Base-by-base conservation (phyloP, 441 rosid genomes). In the Aquilaria agallochum region DNA sequence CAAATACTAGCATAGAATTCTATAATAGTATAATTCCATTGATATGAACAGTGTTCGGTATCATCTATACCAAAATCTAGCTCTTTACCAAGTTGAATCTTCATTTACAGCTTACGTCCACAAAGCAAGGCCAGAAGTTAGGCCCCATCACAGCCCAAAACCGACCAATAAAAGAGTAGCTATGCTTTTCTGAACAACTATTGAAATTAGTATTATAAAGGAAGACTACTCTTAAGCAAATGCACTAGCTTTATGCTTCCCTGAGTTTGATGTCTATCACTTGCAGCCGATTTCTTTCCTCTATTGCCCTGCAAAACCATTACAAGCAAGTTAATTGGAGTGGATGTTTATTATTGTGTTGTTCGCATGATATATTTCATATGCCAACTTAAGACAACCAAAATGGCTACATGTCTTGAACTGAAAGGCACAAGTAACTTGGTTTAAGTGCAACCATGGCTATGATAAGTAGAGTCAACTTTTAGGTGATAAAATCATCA, bases 241-340 rank as follows among this genome's bases (percentile, higher is more conserved):
- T 83, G 85, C 36, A 86, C 48, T 54, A 95, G 89, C 48, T 82
- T 67, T 57, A 70, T 65, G 69, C 80, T 91, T 34, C 99, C 97
- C 67, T 79, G 83, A 49, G 94, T 89, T 76, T 81, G 82, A 53
- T 68, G 76, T 64, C 66, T 77, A 71, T 64, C 78, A 15, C 63
- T 63, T 32, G 36, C 74, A 27, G 67, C 73, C 50, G 66, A 20
- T 66, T 80, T 87, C 79, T 83, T 84, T 34, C 78, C 88, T 74
- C 74, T 82, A 11, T 58, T 80, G 53, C 83, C 94, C 96, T 91
- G 79, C 71, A 79, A 56, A 62, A 31, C 42, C 62, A 9, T 50
- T 40, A 9, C 9, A 31, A 3, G 14, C 45, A 53, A 49, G 58
- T 20, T 12, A 65, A 53, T 12, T 12, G 6, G 2, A 9, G 45